Base-by-base conservation (phyloP, 2,329 filamentous ascomycete genomes). In the Cordyceps pruinosa region DNA sequence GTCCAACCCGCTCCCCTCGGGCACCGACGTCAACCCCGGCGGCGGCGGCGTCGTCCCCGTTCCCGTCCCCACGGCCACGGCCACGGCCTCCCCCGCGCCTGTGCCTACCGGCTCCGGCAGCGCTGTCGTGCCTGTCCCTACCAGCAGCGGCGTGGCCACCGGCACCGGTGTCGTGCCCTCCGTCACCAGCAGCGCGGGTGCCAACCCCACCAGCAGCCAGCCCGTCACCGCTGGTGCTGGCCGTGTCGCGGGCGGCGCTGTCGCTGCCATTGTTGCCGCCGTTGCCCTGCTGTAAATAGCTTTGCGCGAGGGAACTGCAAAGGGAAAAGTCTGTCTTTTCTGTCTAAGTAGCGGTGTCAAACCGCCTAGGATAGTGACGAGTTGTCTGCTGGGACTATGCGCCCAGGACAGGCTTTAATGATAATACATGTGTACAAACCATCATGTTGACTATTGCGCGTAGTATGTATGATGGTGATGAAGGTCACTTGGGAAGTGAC, bases 191-290 rank as follows among this genome's bases (percentile, higher is more conserved):
- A 37, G 9, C 45, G 12, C n/a, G 5, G n/a, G 45, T 5, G 28
- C 28, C 17, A 39, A 15, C 47, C 47, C 47, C 17, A 26, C 21
- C 32, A 26, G 9, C 21, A 39, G 15, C 15, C 47, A 39, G 47
- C 47, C 47, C 32, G 47, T 50, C 32, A 34, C 34, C 32, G 47
- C 47, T 8, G 47, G 47, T 50, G 47, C 47, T 13, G 47, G 47
- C 21, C 47, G 34, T 26, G 13, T 50, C 17, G 47, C 34, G 19
- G 47, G 47, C 34, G 32, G 47, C 21, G 47, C 32, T 13, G 13
- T 50, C 17, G 47, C 47, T 7, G 47, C 47, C n/a, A 34, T 50
- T 17, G 47, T 34, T 6, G 47, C n/a, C 47, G 47, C 17, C 10
- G 47, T 50, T 9, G 47, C 47, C 15, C 47, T 50, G 13, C 23